A percentile compares a stretch with the other conserved stretches of the same genome.
These are phyloP conservation scores for Cercophora sp. DNA, from an alignment of 495 filamentous ascomycete species.

Conservation along the genomic window DNA sequence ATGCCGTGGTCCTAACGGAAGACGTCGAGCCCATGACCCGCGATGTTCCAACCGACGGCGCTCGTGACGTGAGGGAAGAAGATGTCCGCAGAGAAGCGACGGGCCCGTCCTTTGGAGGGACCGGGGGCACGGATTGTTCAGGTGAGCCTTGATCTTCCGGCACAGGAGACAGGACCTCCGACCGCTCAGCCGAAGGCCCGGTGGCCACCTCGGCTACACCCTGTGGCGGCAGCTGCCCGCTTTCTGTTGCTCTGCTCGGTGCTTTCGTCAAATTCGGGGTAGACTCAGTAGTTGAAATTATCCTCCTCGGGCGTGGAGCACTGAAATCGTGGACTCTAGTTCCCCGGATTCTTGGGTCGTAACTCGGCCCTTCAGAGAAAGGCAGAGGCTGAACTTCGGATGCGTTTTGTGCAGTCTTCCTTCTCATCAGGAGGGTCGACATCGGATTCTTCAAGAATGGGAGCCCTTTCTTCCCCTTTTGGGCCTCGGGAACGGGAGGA, in stretches of 20 bases:
- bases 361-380: slow-evolving; percentile 39
- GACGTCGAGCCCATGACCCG: slow-evolving; percentile 12
- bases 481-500: slow-evolving; percentile 52
- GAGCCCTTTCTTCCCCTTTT: slow-evolving; percentile 49
- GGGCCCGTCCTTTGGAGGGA: slow-evolving; percentile 35
- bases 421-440: slow-evolving; percentile 40
- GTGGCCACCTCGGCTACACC: neutral
- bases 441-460: slow-evolving; percentile 50
- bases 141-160: slow-evolving; percentile 11
- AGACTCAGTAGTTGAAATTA: slow-evolving; percentile 30
- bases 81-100: slow-evolving; percentile 22
- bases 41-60: slow-evolving; percentile 19
- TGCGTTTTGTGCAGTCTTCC: slow-evolving; percentile 39
- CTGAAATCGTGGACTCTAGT: slow-evolving; percentile 89
- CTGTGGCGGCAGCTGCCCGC: neutral
- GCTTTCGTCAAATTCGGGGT: neutral
- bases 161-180: neutral
- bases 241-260: neutral
- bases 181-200: neutral
- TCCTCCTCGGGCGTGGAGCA: slow-evolving; percentile 64
- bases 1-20: slow-evolving; percentile 26
- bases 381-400: slow-evolving; percentile 51
- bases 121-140: slow-evolving; percentile 25
- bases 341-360: slow-evolving; percentile 81
- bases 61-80: slow-evolving; percentile 31